phyloP scores from a whole-genome alignment of 768 basidiomycete species.

The Suillus bovinus region DNA sequence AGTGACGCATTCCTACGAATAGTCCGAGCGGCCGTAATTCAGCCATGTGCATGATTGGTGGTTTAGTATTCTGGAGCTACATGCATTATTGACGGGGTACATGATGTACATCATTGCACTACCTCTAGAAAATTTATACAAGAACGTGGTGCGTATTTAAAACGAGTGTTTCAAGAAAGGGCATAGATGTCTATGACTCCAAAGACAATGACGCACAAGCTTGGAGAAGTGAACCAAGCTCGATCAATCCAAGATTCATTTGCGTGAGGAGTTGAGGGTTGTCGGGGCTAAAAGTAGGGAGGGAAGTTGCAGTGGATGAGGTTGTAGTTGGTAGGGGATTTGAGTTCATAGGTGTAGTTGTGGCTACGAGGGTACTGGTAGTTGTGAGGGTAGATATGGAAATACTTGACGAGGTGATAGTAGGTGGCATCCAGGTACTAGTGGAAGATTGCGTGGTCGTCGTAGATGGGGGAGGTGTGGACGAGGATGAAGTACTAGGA shows the following conservation, averaged over 20 bases:
- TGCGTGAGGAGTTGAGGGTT: conserved; percentile 24
- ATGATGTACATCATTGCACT: neutral
- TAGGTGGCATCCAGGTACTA: conserved; percentile 18
- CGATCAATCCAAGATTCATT: conserved; percentile 27
- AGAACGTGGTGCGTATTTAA: neutral
- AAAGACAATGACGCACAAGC: conserved; percentile 9
- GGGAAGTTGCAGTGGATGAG: conserved; percentile 9
- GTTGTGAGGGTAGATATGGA: neutral
- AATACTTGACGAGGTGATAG: conserved; percentile 10
- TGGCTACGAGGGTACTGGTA: conserved; percentile 16
- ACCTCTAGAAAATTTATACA: neutral
- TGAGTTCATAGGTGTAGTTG: conserved; percentile 14
- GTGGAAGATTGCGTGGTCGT: conserved; percentile 23
- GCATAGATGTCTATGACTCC: neutral
- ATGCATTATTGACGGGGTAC: neutral
- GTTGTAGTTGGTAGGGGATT: conserved; percentile 7
- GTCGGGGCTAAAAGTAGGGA: conserved; percentile 21
- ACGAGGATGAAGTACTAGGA: conserved; percentile 19
- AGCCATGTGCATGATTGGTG: conserved; percentile 14
- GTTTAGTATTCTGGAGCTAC: neutral
- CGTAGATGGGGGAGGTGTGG: conserved; percentile 17
- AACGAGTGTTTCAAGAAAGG: neutral
- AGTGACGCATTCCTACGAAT: conserved; percentile 34
- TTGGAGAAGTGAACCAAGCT: conserved; percentile 22
- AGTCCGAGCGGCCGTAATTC: conserved; percentile 32